Evolutionary conservation across 2,329 filamentous ascomycete species (phyloP).

Genomic region (Dothistroma pini): DNA sequence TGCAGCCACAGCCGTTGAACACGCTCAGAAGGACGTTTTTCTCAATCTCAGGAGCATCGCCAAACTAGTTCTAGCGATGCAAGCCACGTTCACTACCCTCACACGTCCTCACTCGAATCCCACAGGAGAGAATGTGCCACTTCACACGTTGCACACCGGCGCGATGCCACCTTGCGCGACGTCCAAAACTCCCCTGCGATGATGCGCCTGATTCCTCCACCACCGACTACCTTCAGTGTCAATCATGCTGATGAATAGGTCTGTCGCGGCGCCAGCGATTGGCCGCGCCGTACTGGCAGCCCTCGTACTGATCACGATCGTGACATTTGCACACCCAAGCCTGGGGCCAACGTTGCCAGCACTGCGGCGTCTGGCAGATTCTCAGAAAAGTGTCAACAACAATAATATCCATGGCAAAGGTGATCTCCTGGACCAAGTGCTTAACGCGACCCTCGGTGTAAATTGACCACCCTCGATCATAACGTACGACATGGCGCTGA

Average conservation of each 20-base stretch:
- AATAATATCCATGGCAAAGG: neutral
- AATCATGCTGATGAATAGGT: neutral
- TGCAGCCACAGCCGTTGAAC: neutral
- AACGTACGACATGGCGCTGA: constrained; percentile 5
- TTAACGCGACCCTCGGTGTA: neutral
- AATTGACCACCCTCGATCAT: neutral
- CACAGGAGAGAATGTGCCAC: neutral
- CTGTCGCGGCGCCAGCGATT: neutral
- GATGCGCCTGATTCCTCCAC: neutral
- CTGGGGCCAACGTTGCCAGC: neutral
- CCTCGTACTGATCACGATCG: neutral
- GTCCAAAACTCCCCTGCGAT: neutral
- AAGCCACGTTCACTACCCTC: neutral
- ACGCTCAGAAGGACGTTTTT: too few species aligned
- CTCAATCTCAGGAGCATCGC: neutral
- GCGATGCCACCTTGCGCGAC: neutral
- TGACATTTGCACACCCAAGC: neutral
- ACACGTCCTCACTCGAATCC: neutral
- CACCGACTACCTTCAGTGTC: neutral
- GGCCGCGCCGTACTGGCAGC: neutral
- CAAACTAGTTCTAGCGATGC: neutral
- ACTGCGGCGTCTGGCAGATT: neutral
- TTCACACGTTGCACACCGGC: neutral
- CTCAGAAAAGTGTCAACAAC: neutral
- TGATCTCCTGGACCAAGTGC: neutral